Conservation (phyloP, 2,329 filamentous ascomycete species). For the Bipolaris victoriae region DNA sequence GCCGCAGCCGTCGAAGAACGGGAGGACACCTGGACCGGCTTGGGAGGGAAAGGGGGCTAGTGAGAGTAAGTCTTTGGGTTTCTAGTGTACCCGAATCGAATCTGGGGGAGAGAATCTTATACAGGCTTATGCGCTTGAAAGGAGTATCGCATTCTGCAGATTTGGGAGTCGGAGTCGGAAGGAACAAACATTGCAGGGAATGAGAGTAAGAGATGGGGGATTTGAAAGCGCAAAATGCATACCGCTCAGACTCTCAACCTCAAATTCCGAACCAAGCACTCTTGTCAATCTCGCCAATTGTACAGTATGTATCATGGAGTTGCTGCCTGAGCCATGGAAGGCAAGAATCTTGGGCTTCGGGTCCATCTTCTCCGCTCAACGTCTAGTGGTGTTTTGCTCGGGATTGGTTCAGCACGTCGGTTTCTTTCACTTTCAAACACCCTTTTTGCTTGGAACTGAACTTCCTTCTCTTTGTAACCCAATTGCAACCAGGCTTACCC, state of each 20-base stretch:
- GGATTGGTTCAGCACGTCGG: background rate
- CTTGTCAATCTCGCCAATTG: conserved; percentile 41
- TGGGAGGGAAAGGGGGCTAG: conserved; percentile 42
- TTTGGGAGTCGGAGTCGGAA: background rate
- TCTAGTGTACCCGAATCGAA: background rate
- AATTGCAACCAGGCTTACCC: background rate
- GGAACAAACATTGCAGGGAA: background rate
- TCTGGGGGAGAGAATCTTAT: no score
- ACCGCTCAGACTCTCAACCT: conserved; percentile 37
- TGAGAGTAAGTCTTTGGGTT: conserved; percentile 5
- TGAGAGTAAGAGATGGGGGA: background rate
- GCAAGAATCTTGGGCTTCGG: conserved; percentile 43
- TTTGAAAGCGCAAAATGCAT: background rate
- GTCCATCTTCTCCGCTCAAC: background rate
- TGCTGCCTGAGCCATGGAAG: conserved; percentile 47
- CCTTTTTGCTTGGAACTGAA: background rate
- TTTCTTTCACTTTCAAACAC: background rate
- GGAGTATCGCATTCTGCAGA: no score
- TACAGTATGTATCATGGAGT: conserved; percentile 41
- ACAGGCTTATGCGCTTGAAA: no score
- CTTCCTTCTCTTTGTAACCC: background rate
- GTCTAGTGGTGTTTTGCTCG: background rate
- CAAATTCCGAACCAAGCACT: conserved; percentile 32
- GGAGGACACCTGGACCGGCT: conserved; percentile 45
- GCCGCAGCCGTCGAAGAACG: conserved; percentile 49